Evolutionary conservation across 1,284 basidiomycete genomes (phyloP).

Genomic region (Pisolithus thermaeus): DNA sequence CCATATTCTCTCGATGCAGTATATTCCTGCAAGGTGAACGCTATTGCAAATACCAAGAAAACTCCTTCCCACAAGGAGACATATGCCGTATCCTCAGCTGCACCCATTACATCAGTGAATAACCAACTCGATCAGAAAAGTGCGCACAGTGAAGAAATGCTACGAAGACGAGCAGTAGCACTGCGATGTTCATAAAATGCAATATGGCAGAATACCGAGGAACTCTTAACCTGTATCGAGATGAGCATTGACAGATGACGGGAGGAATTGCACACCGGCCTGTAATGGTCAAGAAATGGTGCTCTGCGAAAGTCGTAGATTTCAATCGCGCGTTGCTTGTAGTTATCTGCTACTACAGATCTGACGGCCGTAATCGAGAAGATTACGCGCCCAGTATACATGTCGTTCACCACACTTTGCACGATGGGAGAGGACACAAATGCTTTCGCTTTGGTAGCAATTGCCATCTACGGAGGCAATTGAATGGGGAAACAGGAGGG

Average conservation of each 20-base stretch:
- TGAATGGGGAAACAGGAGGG: neutral
- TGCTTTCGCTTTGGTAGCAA: constrained; percentile 72
- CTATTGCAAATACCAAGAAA: constrained; percentile 71
- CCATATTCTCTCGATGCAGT: constrained; percentile 78
- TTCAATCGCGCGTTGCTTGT: constrained; percentile 71
- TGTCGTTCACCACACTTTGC: constrained; percentile 78
- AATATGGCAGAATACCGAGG: constrained; percentile 76
- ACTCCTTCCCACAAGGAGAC: constrained; percentile 60
- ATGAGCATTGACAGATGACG: constrained; percentile 5
- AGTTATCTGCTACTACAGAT: constrained; percentile 80
- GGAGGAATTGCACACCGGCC: constrained; percentile 31
- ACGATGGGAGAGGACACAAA: constrained; percentile 77
- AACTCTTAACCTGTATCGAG: constrained; percentile 57
- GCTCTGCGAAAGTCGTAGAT: constrained; percentile 69
- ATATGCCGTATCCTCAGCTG: constrained; percentile 51
- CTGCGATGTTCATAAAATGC: constrained; percentile 71
- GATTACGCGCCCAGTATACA: constrained; percentile 69
- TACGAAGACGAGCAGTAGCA: constrained; percentile 67
- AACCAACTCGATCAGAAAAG: neutral
- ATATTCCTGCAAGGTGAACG: constrained; percentile 79
- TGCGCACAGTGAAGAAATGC: constrained; percentile 64
- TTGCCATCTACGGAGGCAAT: constrained; percentile 64
- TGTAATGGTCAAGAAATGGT: constrained; percentile 81
- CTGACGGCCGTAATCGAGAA: constrained; percentile 61
- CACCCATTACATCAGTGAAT: constrained; percentile 4